Evolutionary conservation across 768 basidiomycete genomes (phyloP).

Genomic region (Lactarius psammicola): DNA sequence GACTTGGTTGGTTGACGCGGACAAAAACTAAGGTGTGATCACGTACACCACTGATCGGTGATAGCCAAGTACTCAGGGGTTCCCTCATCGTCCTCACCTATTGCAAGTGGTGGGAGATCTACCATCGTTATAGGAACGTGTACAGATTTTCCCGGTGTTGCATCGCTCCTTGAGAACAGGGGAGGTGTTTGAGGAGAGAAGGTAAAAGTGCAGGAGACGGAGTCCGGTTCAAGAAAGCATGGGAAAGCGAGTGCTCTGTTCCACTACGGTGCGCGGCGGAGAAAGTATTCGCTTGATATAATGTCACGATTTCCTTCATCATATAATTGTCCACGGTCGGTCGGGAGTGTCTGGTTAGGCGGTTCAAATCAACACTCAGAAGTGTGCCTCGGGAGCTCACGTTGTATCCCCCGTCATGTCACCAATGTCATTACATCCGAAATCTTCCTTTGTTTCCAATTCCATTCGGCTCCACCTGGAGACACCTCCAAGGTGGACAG

Average conservation of each 20-base stretch:
- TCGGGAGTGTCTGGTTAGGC: slow-evolving; percentile 8
- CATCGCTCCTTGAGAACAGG: slow-evolving; percentile 8
- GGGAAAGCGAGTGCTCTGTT: neutral
- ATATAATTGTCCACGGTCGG: neutral
- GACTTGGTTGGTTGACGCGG: neutral
- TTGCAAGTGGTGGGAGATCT: slow-evolving; percentile 3
- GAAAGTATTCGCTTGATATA: slow-evolving; percentile 10
- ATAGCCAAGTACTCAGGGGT: slow-evolving; percentile 1
- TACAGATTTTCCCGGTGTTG: neutral
- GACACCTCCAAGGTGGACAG: slow-evolving; percentile 1
- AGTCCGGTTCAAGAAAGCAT: neutral
- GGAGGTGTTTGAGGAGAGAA: slow-evolving; percentile 13
- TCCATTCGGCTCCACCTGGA: neutral
- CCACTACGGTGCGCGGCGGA: neutral
- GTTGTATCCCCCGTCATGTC: neutral
- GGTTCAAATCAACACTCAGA: neutral
- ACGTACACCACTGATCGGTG: slow-evolving; percentile 17
- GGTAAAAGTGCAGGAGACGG: slow-evolving; percentile 10
- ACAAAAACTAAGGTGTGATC: neutral
- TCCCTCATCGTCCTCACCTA: neutral
- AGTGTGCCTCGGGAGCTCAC: neutral
- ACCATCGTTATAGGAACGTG: slow-evolving; percentile 8
- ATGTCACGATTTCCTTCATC: neutral
- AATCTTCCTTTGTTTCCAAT: neutral
- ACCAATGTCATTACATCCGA: neutral